These are phyloP conservation scores for Spergularia marina DNA, from an alignment of 148 eudicot genomes.

Conservation along the genomic window DNA sequence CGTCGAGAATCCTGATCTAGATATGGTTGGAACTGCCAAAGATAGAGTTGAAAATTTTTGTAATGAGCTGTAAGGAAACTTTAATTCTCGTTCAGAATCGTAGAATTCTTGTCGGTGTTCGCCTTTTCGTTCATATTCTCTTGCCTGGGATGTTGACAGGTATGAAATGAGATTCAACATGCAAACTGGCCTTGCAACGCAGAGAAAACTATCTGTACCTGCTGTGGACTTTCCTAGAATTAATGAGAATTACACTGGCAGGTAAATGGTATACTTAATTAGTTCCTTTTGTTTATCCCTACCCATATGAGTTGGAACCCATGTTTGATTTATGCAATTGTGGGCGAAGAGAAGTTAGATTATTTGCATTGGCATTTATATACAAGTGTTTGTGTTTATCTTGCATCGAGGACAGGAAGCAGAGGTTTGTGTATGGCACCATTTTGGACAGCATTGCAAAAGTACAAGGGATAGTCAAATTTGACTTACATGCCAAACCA, in stretches of 20 bases:
- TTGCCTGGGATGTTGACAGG: conserved; percentile 34
- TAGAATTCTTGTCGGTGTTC: neutral
- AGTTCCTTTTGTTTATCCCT: neutral
- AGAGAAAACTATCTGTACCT: conserved; percentile 74
- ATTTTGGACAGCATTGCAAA: conserved; percentile 65
- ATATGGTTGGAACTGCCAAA: conserved; percentile 56
- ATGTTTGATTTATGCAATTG: neutral
- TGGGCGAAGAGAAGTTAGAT: neutral
- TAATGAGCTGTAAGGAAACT: conserved; percentile 66
- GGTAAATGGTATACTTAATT: conserved; percentile 36
- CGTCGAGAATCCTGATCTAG: conserved; percentile 76
- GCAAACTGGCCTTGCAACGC: conserved; percentile 73
- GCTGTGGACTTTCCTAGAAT: conserved; percentile 92
- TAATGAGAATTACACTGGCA: conserved; percentile 84
- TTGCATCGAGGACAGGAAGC: conserved; percentile 51
- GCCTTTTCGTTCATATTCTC: neutral
- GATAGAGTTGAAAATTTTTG: conserved; percentile 62
- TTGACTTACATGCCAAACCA: conserved; percentile 87
- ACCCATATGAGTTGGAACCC: neutral
- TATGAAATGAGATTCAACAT: conserved; percentile 97
- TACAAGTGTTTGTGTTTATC: neutral
- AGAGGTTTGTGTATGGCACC: conserved; percentile 82
- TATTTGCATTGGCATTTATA: neutral
- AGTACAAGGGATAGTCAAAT: conserved; percentile 76
- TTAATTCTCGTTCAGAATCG: neutral